These are phyloP conservation scores for Venturia asperata DNA, from an alignment of 2,329 filamentous ascomycete genomes.

Conservation along the genomic window DNA sequence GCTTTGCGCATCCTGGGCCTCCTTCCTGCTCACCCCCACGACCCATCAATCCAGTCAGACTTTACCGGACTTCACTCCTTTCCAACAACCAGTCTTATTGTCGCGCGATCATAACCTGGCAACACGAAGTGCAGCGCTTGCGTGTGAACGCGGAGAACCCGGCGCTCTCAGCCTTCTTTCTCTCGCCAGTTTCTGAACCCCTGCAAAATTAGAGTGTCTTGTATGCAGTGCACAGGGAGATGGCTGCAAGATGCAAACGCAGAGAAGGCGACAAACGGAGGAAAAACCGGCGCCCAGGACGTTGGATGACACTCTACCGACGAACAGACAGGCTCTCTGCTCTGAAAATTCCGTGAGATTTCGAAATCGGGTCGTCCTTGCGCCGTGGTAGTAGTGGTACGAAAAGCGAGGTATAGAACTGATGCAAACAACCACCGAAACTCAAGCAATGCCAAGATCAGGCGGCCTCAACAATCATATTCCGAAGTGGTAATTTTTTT, in stretches of 20 bases:
- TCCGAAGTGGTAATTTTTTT: no score
- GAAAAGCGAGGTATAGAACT: background rate
- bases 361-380: background rate
- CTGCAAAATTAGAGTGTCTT: background rate
- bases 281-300: background rate
- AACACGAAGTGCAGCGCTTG: background rate
- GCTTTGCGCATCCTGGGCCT: background rate
- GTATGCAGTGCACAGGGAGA: background rate
- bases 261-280: background rate
- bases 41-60: background rate
- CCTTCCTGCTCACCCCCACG: background rate
- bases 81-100: background rate
- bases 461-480: no score
- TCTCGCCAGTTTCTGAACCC: background rate
- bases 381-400: background rate
- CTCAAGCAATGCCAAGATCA: background rate
- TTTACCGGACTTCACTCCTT: background rate
- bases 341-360: background rate
- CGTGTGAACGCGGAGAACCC: background rate
- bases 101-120: background rate
- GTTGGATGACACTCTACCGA: no score
- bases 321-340: no score
- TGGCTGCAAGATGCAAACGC: background rate
- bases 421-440: background rate
- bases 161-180: background rate